phyloP scores from a whole-genome alignment of 306 rosid species.

The Erythrophleum fordii region DNA sequence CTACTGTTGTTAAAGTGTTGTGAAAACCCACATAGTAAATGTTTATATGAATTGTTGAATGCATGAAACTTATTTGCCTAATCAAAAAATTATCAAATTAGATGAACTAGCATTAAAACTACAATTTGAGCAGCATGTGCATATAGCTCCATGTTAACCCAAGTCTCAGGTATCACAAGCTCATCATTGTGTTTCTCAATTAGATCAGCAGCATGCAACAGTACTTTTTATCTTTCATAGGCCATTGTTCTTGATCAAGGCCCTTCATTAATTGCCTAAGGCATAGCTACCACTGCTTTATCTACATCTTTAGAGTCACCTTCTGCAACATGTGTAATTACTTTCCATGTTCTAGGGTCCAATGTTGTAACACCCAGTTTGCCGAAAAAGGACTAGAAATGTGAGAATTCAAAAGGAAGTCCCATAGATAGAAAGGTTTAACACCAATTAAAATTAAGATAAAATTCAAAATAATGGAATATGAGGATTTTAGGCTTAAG shows the following conservation, averaged over 20 bases:
- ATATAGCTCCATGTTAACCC: constrained; percentile 90
- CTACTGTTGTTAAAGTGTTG: constrained; percentile 45
- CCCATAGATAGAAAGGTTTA: no score
- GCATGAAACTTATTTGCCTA: no score
- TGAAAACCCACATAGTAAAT: constrained; percentile 43
- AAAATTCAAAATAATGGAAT: no score
- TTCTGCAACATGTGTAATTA: constrained; percentile 83
- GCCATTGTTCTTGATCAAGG: constrained; percentile 93
- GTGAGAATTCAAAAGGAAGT: no score
- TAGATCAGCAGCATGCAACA: constrained; percentile 80
- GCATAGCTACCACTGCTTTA: constrained; percentile 80
- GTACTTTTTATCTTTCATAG: constrained; percentile 70
- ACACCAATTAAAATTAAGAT: no score
- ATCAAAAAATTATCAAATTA: constrained; percentile 76
- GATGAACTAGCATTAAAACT: constrained; percentile 67
- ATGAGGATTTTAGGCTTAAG: no score
- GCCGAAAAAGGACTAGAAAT: no score
- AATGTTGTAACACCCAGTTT: no score
- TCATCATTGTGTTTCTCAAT: constrained; percentile 73
- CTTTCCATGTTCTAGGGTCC: constrained; percentile 87
- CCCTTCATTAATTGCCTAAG: constrained; percentile 82
- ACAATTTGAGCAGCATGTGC: constrained; percentile 73
- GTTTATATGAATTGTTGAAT: constrained; percentile 46
- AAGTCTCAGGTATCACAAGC: constrained; percentile 82
- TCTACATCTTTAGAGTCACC: constrained; percentile 77